A percentile compares a stretch with the other conserved stretches of the same genome.
Conservation (phyloP, 2,329 filamentous ascomycete species). For the Helicocarpus griseus region DNA sequence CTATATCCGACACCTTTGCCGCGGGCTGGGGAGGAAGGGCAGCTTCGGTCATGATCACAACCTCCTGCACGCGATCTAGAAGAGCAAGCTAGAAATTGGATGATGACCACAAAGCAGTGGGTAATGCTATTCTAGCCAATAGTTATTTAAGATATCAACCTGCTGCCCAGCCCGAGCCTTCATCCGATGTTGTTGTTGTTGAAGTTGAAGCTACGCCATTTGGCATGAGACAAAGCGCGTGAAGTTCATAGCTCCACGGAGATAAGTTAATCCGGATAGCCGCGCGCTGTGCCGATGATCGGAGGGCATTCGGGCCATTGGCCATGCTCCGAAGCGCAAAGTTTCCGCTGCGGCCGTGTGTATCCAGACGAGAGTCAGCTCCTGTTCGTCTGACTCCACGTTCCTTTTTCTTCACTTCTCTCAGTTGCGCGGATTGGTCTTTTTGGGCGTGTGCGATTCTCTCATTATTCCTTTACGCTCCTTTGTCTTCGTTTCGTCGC, state of each 20-base stretch:
- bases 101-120: not conserved
- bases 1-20: slow-evolving; percentile 62
- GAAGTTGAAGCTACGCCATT: not conserved
- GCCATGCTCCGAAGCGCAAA: not conserved
- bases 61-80: not conserved
- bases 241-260: not conserved
- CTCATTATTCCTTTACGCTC: not conserved
- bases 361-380: too few relatives aligned
- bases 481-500: not conserved
- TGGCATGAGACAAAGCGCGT: not conserved
- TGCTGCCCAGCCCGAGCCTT: not conserved
- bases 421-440: not conserved
- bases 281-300: not conserved
- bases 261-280: not conserved
- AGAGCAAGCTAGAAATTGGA: not conserved
- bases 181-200: not conserved
- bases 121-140: too few relatives aligned
- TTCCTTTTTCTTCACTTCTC: slow-evolving; percentile 1
- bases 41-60: slow-evolving; percentile 16
- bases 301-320: not conserved
- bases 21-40: slow-evolving; percentile 18
- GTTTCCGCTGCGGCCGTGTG: not conserved
- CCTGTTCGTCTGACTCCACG: not conserved
- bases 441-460: not conserved
- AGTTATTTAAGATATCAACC: not conserved